Base-by-base conservation (phyloP, 1,139 yeast genomes). In the Suhomyces bribrorum region DNA sequence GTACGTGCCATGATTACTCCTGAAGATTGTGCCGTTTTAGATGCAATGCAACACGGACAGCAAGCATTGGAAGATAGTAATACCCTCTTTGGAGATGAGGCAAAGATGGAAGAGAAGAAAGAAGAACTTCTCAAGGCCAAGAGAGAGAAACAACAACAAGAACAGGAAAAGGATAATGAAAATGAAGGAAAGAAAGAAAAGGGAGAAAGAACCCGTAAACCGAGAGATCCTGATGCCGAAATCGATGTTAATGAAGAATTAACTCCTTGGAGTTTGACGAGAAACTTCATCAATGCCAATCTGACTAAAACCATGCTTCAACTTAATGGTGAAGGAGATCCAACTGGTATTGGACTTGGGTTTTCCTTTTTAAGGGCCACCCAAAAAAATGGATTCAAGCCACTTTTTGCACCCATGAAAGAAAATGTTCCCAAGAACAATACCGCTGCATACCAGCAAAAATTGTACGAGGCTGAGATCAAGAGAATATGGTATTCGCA, bases 241-340 rank as follows among this genome's bases (percentile, higher is more conserved):
- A 66, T 66, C 32, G 73, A 85, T 34, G 66, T 87, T 32, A 92
- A 88, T 52, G 96, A 89, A 51, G 96, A 88, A 54, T 66, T 88
- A 36, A 84, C 97, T 0, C 94, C 97, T 0, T 94, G 99, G 99
- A 89, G 86, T 58, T 74, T 86, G 14, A 83, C 97, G 0, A 75
- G 90, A 45, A 94, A 92, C 59, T 94, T 94, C 55, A 81, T 90
- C 43, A 86, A 83, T 57, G 95, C 98, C 5, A 90, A 96, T 24
- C 97, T 90, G 57, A 94, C 97, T 40, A 90, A 95, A 54, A 94
- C 97, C 1, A 92, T 92, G 97, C 73, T 94, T 32, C 97, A 90
- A 56, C 77, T 94, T 28, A 89, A 88, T 56, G 97, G 97, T n/a
- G 94, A 85, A 44, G 98, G 97, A 36, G 98, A 92, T 59, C 96